These are phyloP conservation scores for Xenosphaeropsis pyriputrescens DNA, from an alignment of 2,329 filamentous ascomycete genomes.

Conservation along the genomic window DNA sequence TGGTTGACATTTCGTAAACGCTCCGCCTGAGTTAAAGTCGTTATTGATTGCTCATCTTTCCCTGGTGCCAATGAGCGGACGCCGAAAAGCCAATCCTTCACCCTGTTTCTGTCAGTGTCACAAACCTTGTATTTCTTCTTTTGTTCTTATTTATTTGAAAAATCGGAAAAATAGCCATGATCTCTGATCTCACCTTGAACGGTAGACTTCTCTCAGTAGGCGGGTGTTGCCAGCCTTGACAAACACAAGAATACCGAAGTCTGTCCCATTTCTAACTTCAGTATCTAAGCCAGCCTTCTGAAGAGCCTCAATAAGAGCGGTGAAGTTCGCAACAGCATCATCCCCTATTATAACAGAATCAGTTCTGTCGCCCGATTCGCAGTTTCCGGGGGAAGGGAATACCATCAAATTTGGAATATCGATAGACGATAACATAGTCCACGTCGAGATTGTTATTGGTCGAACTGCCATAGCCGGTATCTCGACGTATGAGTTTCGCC, in stretches of 20 bases:
- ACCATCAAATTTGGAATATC: constrained; percentile 53
- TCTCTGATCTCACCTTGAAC: constrained; percentile 31
- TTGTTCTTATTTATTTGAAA: too few species aligned
- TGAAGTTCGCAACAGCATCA: constrained; percentile 58
- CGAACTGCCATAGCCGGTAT: too few species aligned
- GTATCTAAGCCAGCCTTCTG: constrained; percentile 69
- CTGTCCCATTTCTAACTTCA: constrained; percentile 71
- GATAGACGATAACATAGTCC: constrained; percentile 78
- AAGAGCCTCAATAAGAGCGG: constrained; percentile 62
- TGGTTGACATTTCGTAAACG: constrained; percentile 77
- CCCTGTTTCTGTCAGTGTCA: constrained; percentile 26
- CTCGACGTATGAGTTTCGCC: too few species aligned
- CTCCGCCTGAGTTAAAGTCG: constrained; percentile 79
- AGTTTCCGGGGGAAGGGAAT: constrained; percentile 1
- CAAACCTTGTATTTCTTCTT: too few species aligned
- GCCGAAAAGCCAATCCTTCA: constrained; percentile 89
- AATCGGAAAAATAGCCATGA: too few species aligned
- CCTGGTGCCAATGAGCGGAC: constrained; percentile 65
- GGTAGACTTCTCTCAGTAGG: constrained; percentile 68
- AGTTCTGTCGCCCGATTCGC: background rate
- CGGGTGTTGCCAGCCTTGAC: constrained; percentile 62
- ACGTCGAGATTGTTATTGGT: constrained; percentile 25
- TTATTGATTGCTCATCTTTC: constrained; percentile 55
- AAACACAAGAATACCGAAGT: constrained; percentile 67
- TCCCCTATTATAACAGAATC: constrained; percentile 33